phyloP scores from a whole-genome alignment of 345 rosid species.

The Sisymbrium irio region DNA sequence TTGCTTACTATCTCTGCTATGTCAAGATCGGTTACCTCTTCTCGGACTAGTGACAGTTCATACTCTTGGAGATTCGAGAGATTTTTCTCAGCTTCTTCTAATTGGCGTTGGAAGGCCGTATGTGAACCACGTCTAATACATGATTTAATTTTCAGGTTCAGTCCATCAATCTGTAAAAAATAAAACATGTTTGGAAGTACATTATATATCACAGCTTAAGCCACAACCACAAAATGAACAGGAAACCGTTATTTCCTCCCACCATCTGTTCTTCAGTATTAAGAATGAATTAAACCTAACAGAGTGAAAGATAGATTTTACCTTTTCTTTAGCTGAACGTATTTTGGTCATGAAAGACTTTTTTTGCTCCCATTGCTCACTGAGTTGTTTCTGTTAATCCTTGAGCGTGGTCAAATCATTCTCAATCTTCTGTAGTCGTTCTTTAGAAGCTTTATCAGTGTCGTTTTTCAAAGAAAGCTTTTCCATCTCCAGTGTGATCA shows the following conservation, averaged over 20 bases:
- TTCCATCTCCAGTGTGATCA: constrained; percentile 92
- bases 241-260: too few species aligned
- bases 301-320: constrained; percentile 7
- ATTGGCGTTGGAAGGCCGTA: constrained; percentile 77
- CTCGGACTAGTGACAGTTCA: constrained; percentile 76
- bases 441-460: constrained; percentile 80
- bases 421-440: constrained; percentile 76
- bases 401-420: constrained; percentile 58
- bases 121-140: constrained; percentile 84
- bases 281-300: too few species aligned
- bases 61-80: constrained; percentile 61
- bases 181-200: constrained; percentile 6
- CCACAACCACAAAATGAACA: too few species aligned
- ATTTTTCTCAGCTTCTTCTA: constrained; percentile 84
- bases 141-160: constrained; percentile 84
- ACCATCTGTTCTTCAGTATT: neutral
- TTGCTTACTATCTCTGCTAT: constrained; percentile 92
- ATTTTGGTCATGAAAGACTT: constrained; percentile 71
- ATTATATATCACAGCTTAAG: neutral
- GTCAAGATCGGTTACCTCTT: constrained; percentile 87
- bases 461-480: constrained; percentile 81
- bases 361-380: constrained; percentile 71
- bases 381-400: constrained; percentile 66
- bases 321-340: constrained; percentile 90
- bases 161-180: constrained; percentile 72